Conservation (phyloP, 176 grass and related monocot species). For the Typha latifolia region DNA sequence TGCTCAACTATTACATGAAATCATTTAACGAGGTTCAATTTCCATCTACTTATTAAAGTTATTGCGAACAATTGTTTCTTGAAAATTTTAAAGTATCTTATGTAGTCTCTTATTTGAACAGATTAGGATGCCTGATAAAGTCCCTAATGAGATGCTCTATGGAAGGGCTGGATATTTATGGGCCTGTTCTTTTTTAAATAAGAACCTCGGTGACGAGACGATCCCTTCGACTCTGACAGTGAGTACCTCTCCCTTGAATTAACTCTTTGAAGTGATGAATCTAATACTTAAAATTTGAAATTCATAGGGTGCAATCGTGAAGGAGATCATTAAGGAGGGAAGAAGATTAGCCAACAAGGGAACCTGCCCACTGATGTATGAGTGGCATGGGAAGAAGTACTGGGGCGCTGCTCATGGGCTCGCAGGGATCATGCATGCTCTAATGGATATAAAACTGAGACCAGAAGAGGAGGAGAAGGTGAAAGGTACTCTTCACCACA, state of each 20-base stretch:
- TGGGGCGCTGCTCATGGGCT: constrained; percentile 89
- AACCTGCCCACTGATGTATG: constrained; percentile 66
- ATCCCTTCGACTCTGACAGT: constrained; percentile 50
- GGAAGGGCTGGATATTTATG: constrained; percentile 89
- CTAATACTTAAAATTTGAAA: background rate
- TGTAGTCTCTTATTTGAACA: constrained; percentile 17
- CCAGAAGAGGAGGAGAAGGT: constrained; percentile 48
- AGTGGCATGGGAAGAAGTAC: constrained; percentile 82
- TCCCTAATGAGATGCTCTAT: constrained; percentile 72
- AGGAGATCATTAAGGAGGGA: constrained; percentile 70
- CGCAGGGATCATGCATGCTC: constrained; percentile 74
- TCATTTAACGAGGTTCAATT: constrained; percentile 49
- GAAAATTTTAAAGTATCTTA: background rate
- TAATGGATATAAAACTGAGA: constrained; percentile 59
- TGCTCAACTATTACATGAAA: constrained; percentile 48
- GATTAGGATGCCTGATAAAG: constrained; percentile 57
- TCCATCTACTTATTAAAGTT: too few relatives aligned
- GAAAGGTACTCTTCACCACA: constrained; percentile 67
- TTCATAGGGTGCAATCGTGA: constrained; percentile 37
- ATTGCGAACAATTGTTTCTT: too few relatives aligned
- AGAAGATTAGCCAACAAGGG: constrained; percentile 45
- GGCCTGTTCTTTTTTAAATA: constrained; percentile 92
- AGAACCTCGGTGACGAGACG: constrained; percentile 48
- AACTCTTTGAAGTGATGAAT: background rate
- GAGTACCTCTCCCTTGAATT: constrained; percentile 1